Conservation (phyloP, 345 rosid genomes). For the Salix dunnii region DNA sequence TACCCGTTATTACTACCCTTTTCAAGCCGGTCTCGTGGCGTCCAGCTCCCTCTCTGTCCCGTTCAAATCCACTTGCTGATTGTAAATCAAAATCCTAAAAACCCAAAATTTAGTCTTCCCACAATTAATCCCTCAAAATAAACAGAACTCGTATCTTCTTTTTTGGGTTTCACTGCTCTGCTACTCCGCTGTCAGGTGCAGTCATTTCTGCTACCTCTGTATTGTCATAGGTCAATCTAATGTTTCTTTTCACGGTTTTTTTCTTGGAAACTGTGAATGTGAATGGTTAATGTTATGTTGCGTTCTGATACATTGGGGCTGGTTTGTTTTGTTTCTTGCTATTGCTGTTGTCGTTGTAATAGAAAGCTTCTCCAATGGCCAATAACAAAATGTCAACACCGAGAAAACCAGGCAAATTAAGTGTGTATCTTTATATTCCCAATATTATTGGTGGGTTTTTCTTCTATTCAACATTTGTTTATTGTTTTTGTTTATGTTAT, state of each 20-base stretch:
- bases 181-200: neutral
- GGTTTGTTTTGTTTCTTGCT: neutral
- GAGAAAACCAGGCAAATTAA: slow-evolving; percentile 42
- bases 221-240: neutral
- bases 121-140: neutral
- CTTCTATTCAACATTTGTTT: neutral
- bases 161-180: neutral
- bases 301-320: neutral
- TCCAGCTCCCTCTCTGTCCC: neutral
- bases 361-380: slow-evolving; percentile 42
- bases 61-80: neutral
- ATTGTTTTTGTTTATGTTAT: neutral
- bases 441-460: slow-evolving; percentile 72
- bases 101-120: neutral
- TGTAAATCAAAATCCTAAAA: neutral
- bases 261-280: neutral
- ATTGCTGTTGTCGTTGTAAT: neutral
- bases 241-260: neutral
- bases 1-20: neutral
- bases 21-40: neutral
- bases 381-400: slow-evolving; percentile 52
- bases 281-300: neutral
- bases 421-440: slow-evolving; percentile 82
- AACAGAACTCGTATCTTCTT: neutral
- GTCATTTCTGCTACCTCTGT: neutral